Conservation (phyloP, 495 filamentous ascomycete species). For the Chaetomium tenue region DNA sequence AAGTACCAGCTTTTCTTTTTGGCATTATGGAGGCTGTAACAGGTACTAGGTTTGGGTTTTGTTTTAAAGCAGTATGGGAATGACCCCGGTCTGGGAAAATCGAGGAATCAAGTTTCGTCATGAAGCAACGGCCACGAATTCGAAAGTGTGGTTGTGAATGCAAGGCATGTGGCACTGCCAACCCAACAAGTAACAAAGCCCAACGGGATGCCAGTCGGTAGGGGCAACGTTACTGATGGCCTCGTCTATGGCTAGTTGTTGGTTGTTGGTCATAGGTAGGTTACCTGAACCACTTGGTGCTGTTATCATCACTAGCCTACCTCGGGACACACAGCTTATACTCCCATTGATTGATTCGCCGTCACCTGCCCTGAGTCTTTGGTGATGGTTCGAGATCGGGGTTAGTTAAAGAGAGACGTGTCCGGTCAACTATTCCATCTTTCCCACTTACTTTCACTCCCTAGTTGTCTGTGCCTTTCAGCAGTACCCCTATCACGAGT, state of each 20-base stretch:
- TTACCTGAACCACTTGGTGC: not conserved
- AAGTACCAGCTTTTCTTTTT: not conserved
- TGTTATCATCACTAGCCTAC: not conserved
- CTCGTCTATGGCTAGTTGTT: not conserved
- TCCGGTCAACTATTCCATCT: no score
- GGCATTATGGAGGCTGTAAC: not conserved
- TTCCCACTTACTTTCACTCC: no score
- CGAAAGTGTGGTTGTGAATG: not conserved
- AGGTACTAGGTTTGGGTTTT: not conserved
- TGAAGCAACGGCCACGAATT: not conserved
- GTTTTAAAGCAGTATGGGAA: not conserved
- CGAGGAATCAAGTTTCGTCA: not conserved
- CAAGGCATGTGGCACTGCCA: not conserved
- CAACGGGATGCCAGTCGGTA: no score
- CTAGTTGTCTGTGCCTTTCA: no score
- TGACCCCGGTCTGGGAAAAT: slow-evolving; percentile 10
- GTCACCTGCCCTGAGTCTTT: no score
- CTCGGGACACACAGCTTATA: no score
- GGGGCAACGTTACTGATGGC: not conserved
- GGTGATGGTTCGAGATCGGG: no score
- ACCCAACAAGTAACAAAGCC: no score
- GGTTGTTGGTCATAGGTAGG: no score
- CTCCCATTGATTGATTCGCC: no score
- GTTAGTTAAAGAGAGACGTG: no score
- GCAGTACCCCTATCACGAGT: no score